Evolutionary conservation across 176 grass and related monocot genomes (phyloP).

Genomic region (Tillandsia fasciculata): DNA sequence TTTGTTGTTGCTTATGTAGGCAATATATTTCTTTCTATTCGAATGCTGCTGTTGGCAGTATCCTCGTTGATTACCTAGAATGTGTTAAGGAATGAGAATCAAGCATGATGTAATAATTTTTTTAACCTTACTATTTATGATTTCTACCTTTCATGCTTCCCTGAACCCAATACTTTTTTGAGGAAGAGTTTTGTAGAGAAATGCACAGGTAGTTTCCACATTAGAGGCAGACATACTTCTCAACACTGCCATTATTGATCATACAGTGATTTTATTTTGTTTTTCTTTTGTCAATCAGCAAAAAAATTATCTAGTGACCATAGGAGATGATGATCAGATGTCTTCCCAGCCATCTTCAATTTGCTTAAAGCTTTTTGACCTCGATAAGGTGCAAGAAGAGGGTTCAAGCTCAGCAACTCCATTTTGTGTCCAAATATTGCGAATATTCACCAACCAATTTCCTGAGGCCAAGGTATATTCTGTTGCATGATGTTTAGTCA

Average conservation of each 20-base stretch:
- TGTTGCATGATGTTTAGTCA: not conserved
- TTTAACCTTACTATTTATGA: not conserved
- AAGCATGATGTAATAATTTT: not conserved
- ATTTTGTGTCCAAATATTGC: conserved; percentile 91
- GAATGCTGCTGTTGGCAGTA: too few species aligned
- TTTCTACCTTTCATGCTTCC: not conserved
- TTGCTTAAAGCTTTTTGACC: conserved; percentile 89
- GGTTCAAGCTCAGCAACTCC: conserved; percentile 77
- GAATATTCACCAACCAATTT: conserved; percentile 83
- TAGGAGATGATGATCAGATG: conserved; percentile 82
- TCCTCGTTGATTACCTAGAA: too few species aligned
- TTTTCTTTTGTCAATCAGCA: conserved; percentile 45
- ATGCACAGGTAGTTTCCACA: not conserved
- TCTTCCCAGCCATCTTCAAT: conserved; percentile 59
- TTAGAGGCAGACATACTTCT: not conserved
- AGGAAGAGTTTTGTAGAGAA: not conserved
- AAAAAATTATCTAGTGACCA: conserved; percentile 74
- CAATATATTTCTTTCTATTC: too few species aligned
- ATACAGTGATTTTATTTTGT: conserved; percentile 1
- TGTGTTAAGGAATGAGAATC: not conserved
- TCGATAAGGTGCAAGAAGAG: conserved; percentile 94
- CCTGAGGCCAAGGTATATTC: conserved; percentile 74
- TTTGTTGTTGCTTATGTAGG: too few species aligned
- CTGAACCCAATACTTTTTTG: not conserved
- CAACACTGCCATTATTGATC: not conserved